These are phyloP conservation scores for Cryptosporidium ubiquitum DNA, from an alignment of 169 alveolate species.

Conservation along the genomic window DNA sequence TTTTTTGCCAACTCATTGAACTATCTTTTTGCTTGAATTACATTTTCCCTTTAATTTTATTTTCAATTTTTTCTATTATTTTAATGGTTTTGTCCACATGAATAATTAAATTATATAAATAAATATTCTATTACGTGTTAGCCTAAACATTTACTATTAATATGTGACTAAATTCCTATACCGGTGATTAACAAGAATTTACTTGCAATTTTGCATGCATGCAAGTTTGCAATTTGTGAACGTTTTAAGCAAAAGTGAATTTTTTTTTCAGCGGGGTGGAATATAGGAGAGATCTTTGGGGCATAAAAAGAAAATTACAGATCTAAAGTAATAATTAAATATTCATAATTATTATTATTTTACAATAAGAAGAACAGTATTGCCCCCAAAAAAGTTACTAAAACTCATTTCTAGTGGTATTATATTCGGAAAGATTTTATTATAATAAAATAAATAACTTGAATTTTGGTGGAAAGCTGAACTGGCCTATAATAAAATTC, in stretches of 20 bases:
- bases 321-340: background rate
- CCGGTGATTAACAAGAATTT: background rate
- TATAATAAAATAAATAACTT: background rate
- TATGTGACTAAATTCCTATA: background rate
- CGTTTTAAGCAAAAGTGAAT: background rate
- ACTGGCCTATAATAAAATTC: no score
- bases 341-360: background rate
- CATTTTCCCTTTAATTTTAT: no score
- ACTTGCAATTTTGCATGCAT: constrained; percentile 41
- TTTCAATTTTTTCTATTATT: no score
- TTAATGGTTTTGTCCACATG: constrained; percentile 16
- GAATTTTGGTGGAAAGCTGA: background rate
- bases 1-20: background rate
- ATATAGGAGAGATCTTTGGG: constrained; percentile 9
- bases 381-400: background rate
- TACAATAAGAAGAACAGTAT: background rate
- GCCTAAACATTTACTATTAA: no score
- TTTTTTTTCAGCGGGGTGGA: constrained; percentile 7
- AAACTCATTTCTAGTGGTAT: background rate
- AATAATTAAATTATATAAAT: background rate
- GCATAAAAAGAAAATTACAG: constrained; percentile 15
- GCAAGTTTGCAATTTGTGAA: constrained; percentile 14
- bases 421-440: no score
- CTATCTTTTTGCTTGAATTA: no score
- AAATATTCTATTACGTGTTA: background rate